Evolutionary conservation across 2,329 filamentous ascomycete species (phyloP).

Genomic region (Didymella exigua): DNA sequence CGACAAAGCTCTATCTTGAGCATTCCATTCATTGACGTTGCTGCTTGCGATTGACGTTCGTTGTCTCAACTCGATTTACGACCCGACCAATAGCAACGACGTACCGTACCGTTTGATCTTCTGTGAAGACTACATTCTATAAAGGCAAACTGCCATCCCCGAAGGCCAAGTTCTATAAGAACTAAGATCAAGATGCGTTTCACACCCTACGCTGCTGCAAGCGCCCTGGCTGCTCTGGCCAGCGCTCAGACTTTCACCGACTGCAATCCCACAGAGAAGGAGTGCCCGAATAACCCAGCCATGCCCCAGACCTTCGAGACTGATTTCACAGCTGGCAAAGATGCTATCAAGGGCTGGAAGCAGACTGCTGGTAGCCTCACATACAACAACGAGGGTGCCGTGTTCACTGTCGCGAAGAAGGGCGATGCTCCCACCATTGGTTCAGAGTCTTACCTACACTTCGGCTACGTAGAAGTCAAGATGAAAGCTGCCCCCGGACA

Average conservation of each 20-base stretch:
- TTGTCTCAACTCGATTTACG: conserved; percentile 20
- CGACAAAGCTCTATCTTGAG: conserved; percentile 31
- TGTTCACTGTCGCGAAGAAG: conserved; percentile 57
- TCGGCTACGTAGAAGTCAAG: conserved; percentile 76
- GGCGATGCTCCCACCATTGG: conserved; percentile 68
- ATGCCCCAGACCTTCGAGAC: conserved; percentile 49
- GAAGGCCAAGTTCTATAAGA: conserved; percentile 1
- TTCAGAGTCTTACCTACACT: conserved; percentile 85
- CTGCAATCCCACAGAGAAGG: conserved; percentile 53
- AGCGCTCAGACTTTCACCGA: conserved; percentile 54
- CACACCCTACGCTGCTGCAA: conserved; percentile 31
- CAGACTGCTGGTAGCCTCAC: conserved; percentile 52
- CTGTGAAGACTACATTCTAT: conserved; percentile 38
- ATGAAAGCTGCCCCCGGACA: conserved; percentile 76
- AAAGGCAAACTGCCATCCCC: neutral
- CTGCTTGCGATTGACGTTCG: conserved; percentile 21
- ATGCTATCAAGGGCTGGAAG: conserved; percentile 47
- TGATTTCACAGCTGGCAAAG: conserved; percentile 52
- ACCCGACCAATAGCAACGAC: conserved; percentile 6
- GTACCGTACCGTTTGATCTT: conserved; percentile 30
- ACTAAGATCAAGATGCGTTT: conserved; percentile 38
- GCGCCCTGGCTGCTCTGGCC: conserved; percentile 42
- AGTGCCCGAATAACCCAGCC: conserved; percentile 53
- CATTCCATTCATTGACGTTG: conserved; percentile 37
- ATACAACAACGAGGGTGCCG: conserved; percentile 52